Evolutionary conservation across 2,329 filamentous ascomycete genomes (phyloP).

Genomic region (Macrophomina pseudophaseolina): DNA sequence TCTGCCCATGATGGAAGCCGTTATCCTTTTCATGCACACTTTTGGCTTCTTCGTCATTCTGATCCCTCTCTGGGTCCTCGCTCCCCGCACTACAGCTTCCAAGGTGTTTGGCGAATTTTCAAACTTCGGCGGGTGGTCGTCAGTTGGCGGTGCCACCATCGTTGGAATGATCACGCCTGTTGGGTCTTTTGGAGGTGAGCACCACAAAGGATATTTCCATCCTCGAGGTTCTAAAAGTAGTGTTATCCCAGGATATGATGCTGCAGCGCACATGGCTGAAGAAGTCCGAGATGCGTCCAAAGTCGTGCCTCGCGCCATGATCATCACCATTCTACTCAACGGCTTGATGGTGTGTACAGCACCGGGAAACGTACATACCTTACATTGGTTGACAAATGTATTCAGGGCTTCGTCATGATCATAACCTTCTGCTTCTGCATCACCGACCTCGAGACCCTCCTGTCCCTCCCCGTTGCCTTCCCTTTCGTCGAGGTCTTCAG

Average conservation of each 20-base stretch:
- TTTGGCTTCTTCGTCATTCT: conserved; percentile 52
- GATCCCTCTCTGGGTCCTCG: conserved; percentile 43
- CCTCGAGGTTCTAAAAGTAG: too few species aligned
- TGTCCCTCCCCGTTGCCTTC: background rate
- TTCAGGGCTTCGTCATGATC: background rate
- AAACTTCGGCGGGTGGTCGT: conserved; percentile 44
- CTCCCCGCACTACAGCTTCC: conserved; percentile 37
- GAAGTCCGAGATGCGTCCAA: conserved; percentile 25
- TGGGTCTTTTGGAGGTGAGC: background rate
- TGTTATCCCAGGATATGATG: background rate
- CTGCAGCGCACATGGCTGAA: conserved; percentile 13
- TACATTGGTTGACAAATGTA: background rate
- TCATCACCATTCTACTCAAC: conserved; percentile 27
- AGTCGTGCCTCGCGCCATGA: conserved; percentile 26
- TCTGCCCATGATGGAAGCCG: conserved; percentile 41
- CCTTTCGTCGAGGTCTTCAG: background rate
- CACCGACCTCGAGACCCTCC: conserved; percentile 2
- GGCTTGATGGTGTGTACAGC: background rate
- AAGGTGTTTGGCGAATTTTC: conserved; percentile 41
- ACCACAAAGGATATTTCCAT: background rate
- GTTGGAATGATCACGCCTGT: background rate
- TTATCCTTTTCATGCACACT: conserved; percentile 47
- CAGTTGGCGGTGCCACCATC: background rate
- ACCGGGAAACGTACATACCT: background rate
- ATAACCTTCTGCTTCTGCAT: conserved; percentile 30